phyloP scores from a whole-genome alignment of 2,329 filamentous ascomycete genomes.

The Xylariaceae sp. region DNA sequence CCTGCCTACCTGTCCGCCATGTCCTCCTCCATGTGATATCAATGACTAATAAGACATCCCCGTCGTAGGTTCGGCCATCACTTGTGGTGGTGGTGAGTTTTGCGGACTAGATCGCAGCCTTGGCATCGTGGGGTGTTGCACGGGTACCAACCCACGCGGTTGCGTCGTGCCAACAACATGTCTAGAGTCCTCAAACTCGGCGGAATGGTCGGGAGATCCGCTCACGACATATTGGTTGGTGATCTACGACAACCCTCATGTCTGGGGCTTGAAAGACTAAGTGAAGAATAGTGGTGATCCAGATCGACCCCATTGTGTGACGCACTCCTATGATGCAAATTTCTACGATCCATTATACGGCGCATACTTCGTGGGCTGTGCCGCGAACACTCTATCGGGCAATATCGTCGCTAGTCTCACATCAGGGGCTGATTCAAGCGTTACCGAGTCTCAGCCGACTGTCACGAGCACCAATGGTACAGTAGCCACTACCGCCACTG shows the following conservation, averaged over 20 bases:
- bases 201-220: conserved; percentile 17
- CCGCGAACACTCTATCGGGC: conserved; percentile 20
- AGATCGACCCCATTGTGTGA: conserved; percentile 28
- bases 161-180: conserved; percentile 30
- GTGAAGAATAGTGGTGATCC: conserved; percentile 20
- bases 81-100: conserved; percentile 20
- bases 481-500: conserved; percentile 22
- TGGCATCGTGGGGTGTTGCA: conserved; percentile 29
- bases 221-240: conserved; percentile 27
- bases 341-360: conserved; percentile 28
- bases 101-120: conserved; percentile 20
- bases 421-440: neutral
- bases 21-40: conserved; percentile 8
- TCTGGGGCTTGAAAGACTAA: conserved; percentile 12
- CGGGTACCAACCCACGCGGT: conserved; percentile 16
- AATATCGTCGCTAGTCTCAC: conserved; percentile 24
- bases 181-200: conserved; percentile 22
- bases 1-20: neutral
- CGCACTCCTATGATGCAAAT: conserved; percentile 27
- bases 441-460: conserved; percentile 8
- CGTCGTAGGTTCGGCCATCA: conserved; percentile 24
- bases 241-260: conserved; percentile 1
- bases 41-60: conserved; percentile 11
- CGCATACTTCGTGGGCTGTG: conserved; percentile 28
- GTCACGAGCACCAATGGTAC: conserved; percentile 12